These are phyloP conservation scores for Xylona heveae DNA, from an alignment of 495 filamentous ascomycete species.

Conservation along the genomic window DNA sequence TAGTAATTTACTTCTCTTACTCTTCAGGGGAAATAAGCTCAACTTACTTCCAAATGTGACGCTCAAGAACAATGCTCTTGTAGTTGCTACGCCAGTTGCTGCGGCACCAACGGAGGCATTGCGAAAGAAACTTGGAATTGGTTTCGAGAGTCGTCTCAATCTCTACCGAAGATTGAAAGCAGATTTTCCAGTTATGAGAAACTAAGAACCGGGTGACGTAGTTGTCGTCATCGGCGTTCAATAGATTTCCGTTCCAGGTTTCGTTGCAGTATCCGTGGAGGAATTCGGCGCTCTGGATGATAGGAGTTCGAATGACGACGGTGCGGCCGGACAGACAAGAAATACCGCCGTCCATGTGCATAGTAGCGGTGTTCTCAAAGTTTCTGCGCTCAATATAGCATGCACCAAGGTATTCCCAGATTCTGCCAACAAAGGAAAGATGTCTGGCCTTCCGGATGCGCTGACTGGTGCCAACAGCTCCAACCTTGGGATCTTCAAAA, in stretches of 20 bases:
- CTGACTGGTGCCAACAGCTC: too few relatives aligned
- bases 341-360: too few relatives aligned
- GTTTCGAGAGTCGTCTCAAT: slow-evolving; percentile 38
- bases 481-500: too few relatives aligned
- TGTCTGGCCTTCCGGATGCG: too few relatives aligned
- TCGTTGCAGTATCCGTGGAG: not conserved
- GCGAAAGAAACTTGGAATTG: slow-evolving; percentile 30
- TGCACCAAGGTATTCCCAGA: too few relatives aligned
- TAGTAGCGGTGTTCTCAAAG: too few relatives aligned
- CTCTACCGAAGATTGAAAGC: slow-evolving; percentile 36
- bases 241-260: slow-evolving; percentile 5
- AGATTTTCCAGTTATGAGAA: slow-evolving; percentile 30
- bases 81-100: slow-evolving; percentile 46
- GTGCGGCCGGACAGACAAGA: too few relatives aligned
- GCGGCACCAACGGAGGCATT: slow-evolving; percentile 37
- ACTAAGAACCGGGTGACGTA: slow-evolving; percentile 44
- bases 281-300: too few relatives aligned
- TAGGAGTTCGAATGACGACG: too few relatives aligned
- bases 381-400: too few relatives aligned
- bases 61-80: slow-evolving; percentile 29
- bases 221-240: slow-evolving; percentile 50
- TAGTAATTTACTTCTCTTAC: not conserved
- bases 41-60: slow-evolving; percentile 27
- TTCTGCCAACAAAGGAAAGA: too few relatives aligned
- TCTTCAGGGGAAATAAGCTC: not conserved